phyloP scores from a whole-genome alignment of 495 filamentous ascomycete species.

The Aspergillus nanangensis region DNA sequence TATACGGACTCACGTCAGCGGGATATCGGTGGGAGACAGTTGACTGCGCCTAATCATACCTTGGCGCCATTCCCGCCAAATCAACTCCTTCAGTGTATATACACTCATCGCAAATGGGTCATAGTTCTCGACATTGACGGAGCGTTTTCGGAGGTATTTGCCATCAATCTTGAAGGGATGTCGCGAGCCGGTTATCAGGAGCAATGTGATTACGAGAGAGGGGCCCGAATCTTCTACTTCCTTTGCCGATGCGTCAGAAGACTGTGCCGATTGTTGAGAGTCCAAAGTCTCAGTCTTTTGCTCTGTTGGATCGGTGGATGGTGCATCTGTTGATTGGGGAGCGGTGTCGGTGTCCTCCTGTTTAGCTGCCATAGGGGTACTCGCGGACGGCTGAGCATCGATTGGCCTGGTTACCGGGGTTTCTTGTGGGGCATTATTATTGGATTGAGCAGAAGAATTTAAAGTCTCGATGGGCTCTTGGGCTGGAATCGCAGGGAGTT shows the following conservation, averaged over 20 bases:
- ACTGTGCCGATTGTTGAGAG: slow-evolving; percentile 26
- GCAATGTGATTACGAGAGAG: slow-evolving; percentile 60
- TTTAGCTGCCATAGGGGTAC: slow-evolving; percentile 22
- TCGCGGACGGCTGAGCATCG: slow-evolving; percentile 21
- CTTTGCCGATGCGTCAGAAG: slow-evolving; percentile 35
- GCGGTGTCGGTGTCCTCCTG: slow-evolving; percentile 13
- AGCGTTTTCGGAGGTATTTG: slow-evolving; percentile 75
- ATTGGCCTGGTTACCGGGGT: slow-evolving; percentile 10
- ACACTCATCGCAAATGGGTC: slow-evolving; percentile 87
- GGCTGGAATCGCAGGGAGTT: slow-evolving; percentile 3
- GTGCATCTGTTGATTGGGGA: slow-evolving; percentile 10
- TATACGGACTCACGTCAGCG: slow-evolving; percentile 14
- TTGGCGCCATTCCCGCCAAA: slow-evolving; percentile 82
- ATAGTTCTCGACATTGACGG: slow-evolving; percentile 66
- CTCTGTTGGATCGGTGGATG: slow-evolving; percentile 29
- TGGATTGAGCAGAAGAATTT: slow-evolving; percentile 10
- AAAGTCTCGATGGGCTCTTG: slow-evolving; percentile 10
- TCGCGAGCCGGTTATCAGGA: slow-evolving; percentile 74
- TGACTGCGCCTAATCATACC: slow-evolving; percentile 37
- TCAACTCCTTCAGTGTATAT: slow-evolving; percentile 88
- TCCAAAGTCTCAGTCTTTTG: slow-evolving; percentile 22
- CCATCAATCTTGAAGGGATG: slow-evolving; percentile 86
- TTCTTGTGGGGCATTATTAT: slow-evolving; percentile 10
- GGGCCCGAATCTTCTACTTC: slow-evolving; percentile 42
- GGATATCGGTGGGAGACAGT: background rate